A percentile compares a stretch with the other conserved stretches of the same genome.
Evolutionary conservation across 225 moss, liverwort and hornwort genomes (phyloP).

Genomic region (Rhytidiadelphus loreus): DNA sequence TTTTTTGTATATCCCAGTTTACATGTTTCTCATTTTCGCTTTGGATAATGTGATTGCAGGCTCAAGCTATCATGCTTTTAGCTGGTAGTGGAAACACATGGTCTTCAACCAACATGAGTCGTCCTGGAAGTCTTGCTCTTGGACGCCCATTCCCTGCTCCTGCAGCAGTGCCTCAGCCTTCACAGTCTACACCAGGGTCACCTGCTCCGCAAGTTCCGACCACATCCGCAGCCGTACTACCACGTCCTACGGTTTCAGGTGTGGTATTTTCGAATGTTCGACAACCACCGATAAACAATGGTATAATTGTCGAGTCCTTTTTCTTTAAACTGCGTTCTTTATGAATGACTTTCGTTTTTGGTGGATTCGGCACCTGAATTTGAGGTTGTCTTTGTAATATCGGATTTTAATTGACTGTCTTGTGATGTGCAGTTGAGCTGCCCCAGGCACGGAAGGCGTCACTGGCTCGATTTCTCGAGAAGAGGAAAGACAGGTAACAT

Average conservation of each 20-base stretch:
- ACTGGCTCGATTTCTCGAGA: slow-evolving; percentile 70
- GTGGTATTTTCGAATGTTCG: slow-evolving; percentile 11
- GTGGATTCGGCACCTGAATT: background rate
- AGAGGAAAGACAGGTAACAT: slow-evolving; percentile 56
- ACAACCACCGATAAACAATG: slow-evolving; percentile 10
- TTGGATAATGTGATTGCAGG: slow-evolving; percentile 24
- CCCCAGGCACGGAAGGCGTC: slow-evolving; percentile 82
- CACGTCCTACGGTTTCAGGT: background rate
- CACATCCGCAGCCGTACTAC: background rate
- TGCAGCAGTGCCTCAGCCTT: slow-evolving; percentile 37
- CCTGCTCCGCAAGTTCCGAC: slow-evolving; percentile 22
- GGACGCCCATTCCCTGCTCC: slow-evolving; percentile 43
- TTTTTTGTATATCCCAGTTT: background rate
- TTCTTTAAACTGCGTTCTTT: background rate
- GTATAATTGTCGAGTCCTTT: background rate
- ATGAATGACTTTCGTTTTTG: background rate
- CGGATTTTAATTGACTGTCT: background rate
- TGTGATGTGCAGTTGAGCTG: slow-evolving; percentile 14
- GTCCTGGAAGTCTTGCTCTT: slow-evolving; percentile 11
- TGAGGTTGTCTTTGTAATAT: background rate
- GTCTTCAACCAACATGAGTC: slow-evolving; percentile 43
- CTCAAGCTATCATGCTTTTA: slow-evolving; percentile 81
- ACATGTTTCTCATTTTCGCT: background rate
- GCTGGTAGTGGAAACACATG: slow-evolving; percentile 64
- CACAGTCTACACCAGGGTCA: slow-evolving; percentile 29